These are phyloP conservation scores for Chlamydomonas schloesseri DNA, from an alignment of 139 green algal species.

Conservation along the genomic window DNA sequence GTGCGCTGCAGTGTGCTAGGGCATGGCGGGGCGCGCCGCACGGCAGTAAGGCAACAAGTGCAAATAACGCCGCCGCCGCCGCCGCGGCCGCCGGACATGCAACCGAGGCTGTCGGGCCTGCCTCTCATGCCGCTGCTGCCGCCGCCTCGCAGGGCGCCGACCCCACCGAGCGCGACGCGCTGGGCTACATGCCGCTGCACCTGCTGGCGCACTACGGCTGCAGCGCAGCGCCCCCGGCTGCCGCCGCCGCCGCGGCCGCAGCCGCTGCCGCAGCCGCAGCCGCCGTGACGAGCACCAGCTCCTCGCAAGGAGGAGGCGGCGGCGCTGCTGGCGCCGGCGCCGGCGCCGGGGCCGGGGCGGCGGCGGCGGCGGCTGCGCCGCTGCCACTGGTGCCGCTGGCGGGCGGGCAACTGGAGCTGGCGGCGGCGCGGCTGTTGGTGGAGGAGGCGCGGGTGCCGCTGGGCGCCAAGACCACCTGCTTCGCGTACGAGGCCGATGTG, in stretches of 20 bases:
- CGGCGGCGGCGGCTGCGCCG: background rate
- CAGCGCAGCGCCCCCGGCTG: background rate
- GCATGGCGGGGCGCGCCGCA: no score
- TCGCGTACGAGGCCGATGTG: conserved; percentile 38
- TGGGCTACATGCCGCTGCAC: conserved; percentile 40
- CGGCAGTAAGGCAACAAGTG: no score
- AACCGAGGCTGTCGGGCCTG: no score
- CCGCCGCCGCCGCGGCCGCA: background rate
- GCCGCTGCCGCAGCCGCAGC: background rate
- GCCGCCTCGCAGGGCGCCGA: conserved; percentile 35
- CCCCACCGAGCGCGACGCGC: conserved; percentile 21
- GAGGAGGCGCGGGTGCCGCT: conserved; percentile 42
- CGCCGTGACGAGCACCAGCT: background rate
- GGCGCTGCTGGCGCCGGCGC: background rate
- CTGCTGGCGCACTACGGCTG: conserved; percentile 42
- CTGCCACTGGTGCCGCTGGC: background rate
- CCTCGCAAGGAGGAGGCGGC: background rate
- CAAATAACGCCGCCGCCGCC: no score
- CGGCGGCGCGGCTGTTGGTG: conserved; percentile 34
- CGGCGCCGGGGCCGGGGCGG: background rate
- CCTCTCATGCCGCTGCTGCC: no score
- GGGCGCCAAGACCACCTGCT: conserved; percentile 40
- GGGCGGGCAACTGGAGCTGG: conserved; percentile 25
- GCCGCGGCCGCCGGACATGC: no score
- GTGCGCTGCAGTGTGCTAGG: no score